Conservation (phyloP, 768 basidiomycete genomes). For the Strobilomyces dryophilus region DNA sequence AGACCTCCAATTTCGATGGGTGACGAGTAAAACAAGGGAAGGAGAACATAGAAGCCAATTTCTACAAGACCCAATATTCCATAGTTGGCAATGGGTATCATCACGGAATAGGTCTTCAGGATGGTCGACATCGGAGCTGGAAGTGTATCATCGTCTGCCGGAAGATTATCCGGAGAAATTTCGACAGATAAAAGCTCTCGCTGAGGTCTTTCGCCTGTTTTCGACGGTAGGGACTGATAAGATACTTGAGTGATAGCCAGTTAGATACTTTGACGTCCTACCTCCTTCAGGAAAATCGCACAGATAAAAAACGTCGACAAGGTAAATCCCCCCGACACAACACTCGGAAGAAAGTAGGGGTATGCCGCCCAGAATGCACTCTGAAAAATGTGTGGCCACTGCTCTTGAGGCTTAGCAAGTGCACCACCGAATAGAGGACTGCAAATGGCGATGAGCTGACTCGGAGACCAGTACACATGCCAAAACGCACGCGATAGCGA, state of each 20-base stretch:
- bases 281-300: conserved; percentile 29
- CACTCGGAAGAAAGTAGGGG: conserved; percentile 37
- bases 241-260: not conserved
- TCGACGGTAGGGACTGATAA: conserved; percentile 25
- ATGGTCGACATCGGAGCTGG: conserved; percentile 33
- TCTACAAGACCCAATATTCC: conserved; percentile 40
- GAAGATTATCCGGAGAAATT: not conserved
- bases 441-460: conserved; percentile 1
- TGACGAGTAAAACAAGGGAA: conserved; percentile 44
- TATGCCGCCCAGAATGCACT: conserved; percentile 34
- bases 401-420: conserved; percentile 51
- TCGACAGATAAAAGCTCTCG: conserved; percentile 4
- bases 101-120: conserved; percentile 28
- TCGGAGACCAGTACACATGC: not conserved
- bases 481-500: not conserved
- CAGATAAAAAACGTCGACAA: conserved; percentile 14
- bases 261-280: conserved; percentile 8
- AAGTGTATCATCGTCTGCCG: not conserved
- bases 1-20: conserved; percentile 42
- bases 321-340: conserved; percentile 17
- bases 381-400: conserved; percentile 46
- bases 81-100: conserved; percentile 43
- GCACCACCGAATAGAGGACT: conserved; percentile 59
- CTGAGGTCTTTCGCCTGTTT: not conserved
- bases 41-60: conserved; percentile 35